phyloP scores from a whole-genome alignment of 176 grass and related monocot species.

The Musa beccarii region DNA sequence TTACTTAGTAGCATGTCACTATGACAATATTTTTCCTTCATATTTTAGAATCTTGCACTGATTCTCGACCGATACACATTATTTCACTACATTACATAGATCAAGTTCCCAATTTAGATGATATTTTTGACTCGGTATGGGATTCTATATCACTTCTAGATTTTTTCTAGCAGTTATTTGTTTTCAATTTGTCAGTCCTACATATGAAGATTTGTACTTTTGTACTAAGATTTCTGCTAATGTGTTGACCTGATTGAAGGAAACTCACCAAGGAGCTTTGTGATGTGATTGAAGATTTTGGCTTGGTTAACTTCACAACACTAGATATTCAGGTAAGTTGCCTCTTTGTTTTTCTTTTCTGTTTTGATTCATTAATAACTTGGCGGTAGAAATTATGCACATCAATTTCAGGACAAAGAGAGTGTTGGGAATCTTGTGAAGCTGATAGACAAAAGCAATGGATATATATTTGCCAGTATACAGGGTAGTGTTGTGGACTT shows the following conservation, averaged over 20 bases:
- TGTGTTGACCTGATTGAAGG: conserved; percentile 33
- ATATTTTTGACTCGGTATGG: too few species aligned
- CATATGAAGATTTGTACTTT: too few species aligned
- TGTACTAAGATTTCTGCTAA: too few species aligned
- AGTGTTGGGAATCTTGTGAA: conserved; percentile 97
- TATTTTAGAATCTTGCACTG: too few species aligned
- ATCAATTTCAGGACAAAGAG: conserved; percentile 63
- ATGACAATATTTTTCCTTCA: too few species aligned
- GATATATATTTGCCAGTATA: conserved; percentile 85
- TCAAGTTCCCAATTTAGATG: too few species aligned
- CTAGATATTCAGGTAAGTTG: conserved; percentile 75
- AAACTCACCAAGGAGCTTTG: conserved; percentile 96
- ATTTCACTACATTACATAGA: too few species aligned
- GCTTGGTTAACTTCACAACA: conserved; percentile 78
- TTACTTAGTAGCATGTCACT: too few species aligned
- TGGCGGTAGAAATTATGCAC: neutral
- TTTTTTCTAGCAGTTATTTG: too few species aligned
- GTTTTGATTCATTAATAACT: neutral
- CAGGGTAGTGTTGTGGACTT: conserved; percentile 74
- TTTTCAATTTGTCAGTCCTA: too few species aligned
- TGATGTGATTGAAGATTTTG: conserved; percentile 68
- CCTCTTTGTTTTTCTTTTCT: conserved; percentile 4
- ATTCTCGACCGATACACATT: too few species aligned
- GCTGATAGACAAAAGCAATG: conserved; percentile 90
- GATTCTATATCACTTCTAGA: too few species aligned